These are phyloP conservation scores for Leucogyrophana mollusca DNA, from an alignment of 768 basidiomycete genomes.

Conservation along the genomic window DNA sequence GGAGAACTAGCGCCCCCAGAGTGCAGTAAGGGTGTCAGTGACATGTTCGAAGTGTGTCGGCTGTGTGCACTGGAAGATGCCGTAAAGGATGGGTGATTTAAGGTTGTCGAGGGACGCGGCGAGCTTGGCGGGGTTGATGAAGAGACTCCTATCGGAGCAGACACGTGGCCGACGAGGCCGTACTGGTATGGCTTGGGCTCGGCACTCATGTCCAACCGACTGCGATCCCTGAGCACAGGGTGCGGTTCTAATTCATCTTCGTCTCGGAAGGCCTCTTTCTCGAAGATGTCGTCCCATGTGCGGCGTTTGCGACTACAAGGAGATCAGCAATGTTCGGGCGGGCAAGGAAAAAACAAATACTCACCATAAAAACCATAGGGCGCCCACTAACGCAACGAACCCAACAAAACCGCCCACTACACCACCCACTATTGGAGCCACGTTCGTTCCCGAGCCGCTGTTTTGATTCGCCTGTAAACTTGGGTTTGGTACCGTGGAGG, in stretches of 20 bases:
- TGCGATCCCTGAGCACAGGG: constrained; percentile 20
- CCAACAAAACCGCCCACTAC: constrained; percentile 55
- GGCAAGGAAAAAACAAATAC: constrained; percentile 14
- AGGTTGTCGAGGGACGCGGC: constrained; percentile 25
- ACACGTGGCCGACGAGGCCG: constrained; percentile 52
- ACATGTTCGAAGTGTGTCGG: constrained; percentile 22
- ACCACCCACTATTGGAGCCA: constrained; percentile 53
- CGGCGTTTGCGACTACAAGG: constrained; percentile 40
- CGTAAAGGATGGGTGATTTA: constrained; percentile 14
- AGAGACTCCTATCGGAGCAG: constrained; percentile 21
- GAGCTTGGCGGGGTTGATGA: constrained; percentile 31
- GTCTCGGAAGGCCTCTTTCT: constrained; percentile 34
- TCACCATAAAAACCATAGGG: constrained; percentile 53
- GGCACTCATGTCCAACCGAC: constrained; percentile 26
- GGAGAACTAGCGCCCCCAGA: neutral
- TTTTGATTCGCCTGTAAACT: constrained; percentile 12
- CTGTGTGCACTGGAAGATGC: constrained; percentile 15
- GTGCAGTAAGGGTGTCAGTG: constrained; percentile 23
- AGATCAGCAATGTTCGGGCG: constrained; percentile 8
- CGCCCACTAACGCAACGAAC: constrained; percentile 40
- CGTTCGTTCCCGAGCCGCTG: constrained; percentile 22
- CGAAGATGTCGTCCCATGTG: constrained; percentile 53
- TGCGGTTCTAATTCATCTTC: constrained; percentile 20
- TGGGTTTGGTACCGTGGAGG: constrained; percentile 13
- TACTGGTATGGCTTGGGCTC: constrained; percentile 63